Evolutionary conservation across 2,329 filamentous ascomycete species (phyloP).

Genomic region (Talaromyces funiculosus): DNA sequence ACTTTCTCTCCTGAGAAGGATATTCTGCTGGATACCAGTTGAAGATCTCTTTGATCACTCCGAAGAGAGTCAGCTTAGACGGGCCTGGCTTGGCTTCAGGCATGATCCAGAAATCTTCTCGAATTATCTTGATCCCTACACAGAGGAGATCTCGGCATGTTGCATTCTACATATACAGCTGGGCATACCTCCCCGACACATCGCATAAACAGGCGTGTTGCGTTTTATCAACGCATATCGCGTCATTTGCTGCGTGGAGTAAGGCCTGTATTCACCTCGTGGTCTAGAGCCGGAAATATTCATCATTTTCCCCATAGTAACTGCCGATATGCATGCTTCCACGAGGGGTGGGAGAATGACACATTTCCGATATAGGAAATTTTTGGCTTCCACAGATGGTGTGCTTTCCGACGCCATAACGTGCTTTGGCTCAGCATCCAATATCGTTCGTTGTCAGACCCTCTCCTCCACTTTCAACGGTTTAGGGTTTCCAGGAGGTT

Average conservation of each 20-base stretch:
- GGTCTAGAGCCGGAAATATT: not conserved
- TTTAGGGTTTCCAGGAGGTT: not conserved
- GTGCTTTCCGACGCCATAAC: not conserved
- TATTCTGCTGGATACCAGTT: constrained; percentile 30
- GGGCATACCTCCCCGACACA: too few relatives aligned
- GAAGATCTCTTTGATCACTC: constrained; percentile 27
- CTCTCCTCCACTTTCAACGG: not conserved
- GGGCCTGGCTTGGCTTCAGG: not conserved
- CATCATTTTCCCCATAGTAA: too few relatives aligned
- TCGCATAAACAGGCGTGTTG: not conserved
- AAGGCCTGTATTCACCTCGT: not conserved
- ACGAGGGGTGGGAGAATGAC: not conserved
- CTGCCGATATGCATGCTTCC: not conserved
- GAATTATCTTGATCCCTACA: too few relatives aligned
- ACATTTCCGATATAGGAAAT: not conserved
- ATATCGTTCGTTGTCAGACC: not conserved
- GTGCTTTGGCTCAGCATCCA: not conserved
- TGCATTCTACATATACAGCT: not conserved
- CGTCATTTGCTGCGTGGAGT: not conserved
- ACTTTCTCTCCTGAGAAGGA: constrained; percentile 26
- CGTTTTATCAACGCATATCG: not conserved
- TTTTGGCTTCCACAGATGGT: not conserved
- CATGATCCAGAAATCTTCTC: not conserved
- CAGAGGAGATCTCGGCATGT: too few relatives aligned
- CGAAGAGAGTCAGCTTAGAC: constrained; percentile 14